Base-by-base conservation (phyloP, 495 filamentous ascomycete genomes). In the Staphylotrichum tortipilum region DNA sequence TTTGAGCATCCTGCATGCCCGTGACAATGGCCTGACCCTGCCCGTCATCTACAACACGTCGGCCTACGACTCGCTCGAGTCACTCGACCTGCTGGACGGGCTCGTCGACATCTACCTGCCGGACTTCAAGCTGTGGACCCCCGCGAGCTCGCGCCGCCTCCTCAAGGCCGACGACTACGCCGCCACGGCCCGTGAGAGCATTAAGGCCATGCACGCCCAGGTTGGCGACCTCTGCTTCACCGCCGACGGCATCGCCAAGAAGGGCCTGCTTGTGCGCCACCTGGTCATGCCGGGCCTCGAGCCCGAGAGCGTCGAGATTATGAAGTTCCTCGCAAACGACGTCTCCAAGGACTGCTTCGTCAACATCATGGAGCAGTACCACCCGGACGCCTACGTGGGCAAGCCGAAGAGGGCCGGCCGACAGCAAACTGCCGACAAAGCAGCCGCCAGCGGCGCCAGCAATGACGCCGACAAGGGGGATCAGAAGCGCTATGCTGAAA, bases 11-110 rank as follows among this genome's bases (percentile, higher is more conserved):
- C 64, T 90, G 14, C 72, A 81, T 21, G 85, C 85, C 0, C 64
- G 73, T 11, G 79, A 85, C 7, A 68, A 82, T 35, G 85, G 85
- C 1, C 68, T 89, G 17, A 68, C 62, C 3, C 45, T 89, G 15
- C 86, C 86, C 4, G 81, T 89, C 49, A 69, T 90, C 29, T 88
- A 90, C 69, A 90, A 89, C 53, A 88, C 85, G 0, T 85, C 82
- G 0, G 78, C 79, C 5, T 89, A 83, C 54, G 86, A 89, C 64
- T 85, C 79, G 1, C 63, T 85, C 3, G 80, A 76, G 0, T 85
- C 80, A 0, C 61, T 89, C 0, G 61, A 78, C 30, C 68, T 89
- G 3, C 68, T 89, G 36, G 81, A 88, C 54, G 86, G 85, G 0
- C 69, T 89, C 9, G 78, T 89, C 0, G 85, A 89, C 60, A 85